These are phyloP conservation scores for Roridomyces roridus DNA, from an alignment of 768 basidiomycete genomes.

Conservation along the genomic window DNA sequence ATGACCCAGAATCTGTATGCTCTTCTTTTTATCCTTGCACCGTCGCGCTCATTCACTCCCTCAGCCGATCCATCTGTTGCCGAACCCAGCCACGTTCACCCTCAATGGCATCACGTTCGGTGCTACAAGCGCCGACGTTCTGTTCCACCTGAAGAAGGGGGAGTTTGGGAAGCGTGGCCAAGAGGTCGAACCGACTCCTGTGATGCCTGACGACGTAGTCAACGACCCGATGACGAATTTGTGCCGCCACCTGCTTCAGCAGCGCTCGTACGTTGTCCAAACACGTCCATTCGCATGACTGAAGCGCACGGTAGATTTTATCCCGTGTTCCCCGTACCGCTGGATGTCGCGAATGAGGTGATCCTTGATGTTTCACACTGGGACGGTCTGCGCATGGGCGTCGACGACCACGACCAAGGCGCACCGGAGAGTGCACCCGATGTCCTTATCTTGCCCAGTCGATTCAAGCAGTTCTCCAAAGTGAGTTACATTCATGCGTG, in stretches of 20 bases:
- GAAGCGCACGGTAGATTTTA: conserved; percentile 72
- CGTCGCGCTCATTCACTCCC: too few species aligned
- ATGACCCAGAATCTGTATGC: conserved; percentile 61
- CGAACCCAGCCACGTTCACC: conserved; percentile 88
- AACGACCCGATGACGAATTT: conserved; percentile 82
- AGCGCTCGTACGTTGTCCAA: conserved; percentile 74
- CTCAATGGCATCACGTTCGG: conserved; percentile 85
- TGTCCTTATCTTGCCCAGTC: conserved; percentile 86
- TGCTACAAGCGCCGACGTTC: conserved; percentile 81
- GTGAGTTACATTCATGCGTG: conserved; percentile 49
- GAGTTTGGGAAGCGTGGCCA: conserved; percentile 74
- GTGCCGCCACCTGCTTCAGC: conserved; percentile 82
- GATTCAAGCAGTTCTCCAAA: conserved; percentile 90
- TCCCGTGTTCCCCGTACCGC: conserved; percentile 89
- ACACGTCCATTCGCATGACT: too few species aligned
- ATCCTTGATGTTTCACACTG: conserved; percentile 91
- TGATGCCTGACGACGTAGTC: conserved; percentile 48
- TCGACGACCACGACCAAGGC: conserved; percentile 29
- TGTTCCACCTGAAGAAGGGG: conserved; percentile 90
- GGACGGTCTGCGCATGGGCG: conserved; percentile 43
- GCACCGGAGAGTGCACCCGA: conserved; percentile 70
- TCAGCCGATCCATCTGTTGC: conserved; percentile 79
- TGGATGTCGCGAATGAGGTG: conserved; percentile 76
- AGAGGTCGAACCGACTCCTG: conserved; percentile 58
- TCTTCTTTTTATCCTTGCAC: background rate